Percentiles rank a stretch among this genome's conserved stretches.
phyloP scores from a whole-genome alignment of 1,284 basidiomycete genomes.

The Gomphus sp. region DNA sequence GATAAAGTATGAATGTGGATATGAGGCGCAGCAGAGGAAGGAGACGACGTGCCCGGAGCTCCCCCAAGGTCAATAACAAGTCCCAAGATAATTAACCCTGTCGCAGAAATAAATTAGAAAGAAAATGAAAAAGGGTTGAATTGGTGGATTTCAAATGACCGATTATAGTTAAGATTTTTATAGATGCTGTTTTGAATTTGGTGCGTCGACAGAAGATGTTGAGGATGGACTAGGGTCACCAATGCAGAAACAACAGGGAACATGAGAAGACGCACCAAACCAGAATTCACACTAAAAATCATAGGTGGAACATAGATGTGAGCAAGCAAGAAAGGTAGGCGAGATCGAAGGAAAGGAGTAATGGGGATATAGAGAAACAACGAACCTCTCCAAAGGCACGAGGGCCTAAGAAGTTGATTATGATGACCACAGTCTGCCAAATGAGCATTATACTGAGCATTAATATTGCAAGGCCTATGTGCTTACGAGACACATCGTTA shows the following conservation, averaged over 20 bases:
- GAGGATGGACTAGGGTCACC: neutral
- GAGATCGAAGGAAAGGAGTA: conserved; percentile 11
- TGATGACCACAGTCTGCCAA: conserved; percentile 47
- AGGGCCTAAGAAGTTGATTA: conserved; percentile 71
- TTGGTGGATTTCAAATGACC: neutral
- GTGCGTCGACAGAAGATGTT: neutral
- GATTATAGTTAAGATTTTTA: conserved; percentile 72
- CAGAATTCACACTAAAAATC: conserved; percentile 6
- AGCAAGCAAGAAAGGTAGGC: conserved; percentile 14
- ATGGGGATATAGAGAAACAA: neutral
- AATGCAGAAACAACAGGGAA: neutral
- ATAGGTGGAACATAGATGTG: neutral
- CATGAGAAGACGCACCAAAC: conserved; percentile 1
- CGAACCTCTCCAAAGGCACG: conserved; percentile 26
- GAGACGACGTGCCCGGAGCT: conserved; percentile 29
- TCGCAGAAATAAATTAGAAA: neutral
- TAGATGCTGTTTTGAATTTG: conserved; percentile 27
- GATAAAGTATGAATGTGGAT: too few species aligned
- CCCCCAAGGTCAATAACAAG: conserved; percentile 67
- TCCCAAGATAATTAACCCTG: conserved; percentile 40
- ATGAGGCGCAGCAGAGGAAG: neutral
- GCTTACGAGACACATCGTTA: conserved; percentile 52
- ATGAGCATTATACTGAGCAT: too few species aligned
- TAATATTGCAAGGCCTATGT: neutral
- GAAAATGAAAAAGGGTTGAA: neutral